Evolutionary conservation across 169 alveolate genomes (phyloP).

Genomic region (Eimeria sp.): DNA sequence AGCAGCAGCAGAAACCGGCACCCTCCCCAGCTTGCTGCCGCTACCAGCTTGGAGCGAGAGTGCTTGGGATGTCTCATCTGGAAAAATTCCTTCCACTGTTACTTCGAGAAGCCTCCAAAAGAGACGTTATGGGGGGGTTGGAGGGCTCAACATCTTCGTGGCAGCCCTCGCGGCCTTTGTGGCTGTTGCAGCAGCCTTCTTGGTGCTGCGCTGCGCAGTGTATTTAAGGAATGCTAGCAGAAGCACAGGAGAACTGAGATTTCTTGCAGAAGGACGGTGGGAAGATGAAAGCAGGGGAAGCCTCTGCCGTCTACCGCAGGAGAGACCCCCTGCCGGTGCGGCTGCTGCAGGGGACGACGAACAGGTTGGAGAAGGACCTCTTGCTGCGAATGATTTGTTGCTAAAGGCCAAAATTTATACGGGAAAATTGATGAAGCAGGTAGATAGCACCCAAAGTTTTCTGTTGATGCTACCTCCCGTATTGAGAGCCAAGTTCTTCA

Average conservation of each 20-base stretch:
- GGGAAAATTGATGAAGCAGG: too few relatives aligned
- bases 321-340: too few relatives aligned
- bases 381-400: too few relatives aligned
- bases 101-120: background rate
- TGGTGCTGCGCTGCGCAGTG: background rate
- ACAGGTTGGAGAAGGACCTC: too few relatives aligned
- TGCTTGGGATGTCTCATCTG: background rate
- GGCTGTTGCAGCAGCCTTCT: background rate
- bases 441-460: too few relatives aligned
- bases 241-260: background rate
- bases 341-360: too few relatives aligned
- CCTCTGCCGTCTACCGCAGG: too few relatives aligned
- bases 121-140: background rate
- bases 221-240: background rate
- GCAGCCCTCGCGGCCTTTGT: background rate
- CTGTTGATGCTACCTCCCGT: too few relatives aligned
- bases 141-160: background rate
- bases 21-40: background rate
- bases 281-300: too few relatives aligned
- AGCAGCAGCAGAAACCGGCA: background rate
- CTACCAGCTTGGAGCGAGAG: background rate
- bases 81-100: background rate
- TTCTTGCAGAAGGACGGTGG: too few relatives aligned
- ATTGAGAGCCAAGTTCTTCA: too few relatives aligned
- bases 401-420: too few relatives aligned